Conservation (phyloP, 192 early-diverging fungal species). For the Linnemannia zychae region DNA sequence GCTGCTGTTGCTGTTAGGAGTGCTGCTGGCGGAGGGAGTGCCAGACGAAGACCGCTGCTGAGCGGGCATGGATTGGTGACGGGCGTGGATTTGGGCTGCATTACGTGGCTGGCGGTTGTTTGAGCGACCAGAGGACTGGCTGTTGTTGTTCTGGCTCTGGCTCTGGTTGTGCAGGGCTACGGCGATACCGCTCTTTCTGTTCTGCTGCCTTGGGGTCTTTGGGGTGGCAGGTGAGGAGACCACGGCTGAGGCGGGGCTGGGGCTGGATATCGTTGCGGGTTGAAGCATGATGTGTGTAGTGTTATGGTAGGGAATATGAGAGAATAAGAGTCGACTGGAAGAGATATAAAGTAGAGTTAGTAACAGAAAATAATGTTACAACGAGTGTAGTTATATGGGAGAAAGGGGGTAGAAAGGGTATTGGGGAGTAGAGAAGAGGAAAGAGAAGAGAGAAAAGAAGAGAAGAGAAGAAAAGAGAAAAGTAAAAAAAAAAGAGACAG, state of each 20-base stretch:
- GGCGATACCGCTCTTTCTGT: slow-evolving; percentile 32
- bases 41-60: slow-evolving; percentile 21
- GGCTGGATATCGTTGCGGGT: slow-evolving; percentile 15
- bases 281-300: slow-evolving; percentile 22
- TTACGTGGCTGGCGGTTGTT: slow-evolving; percentile 21
- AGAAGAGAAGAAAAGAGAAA: neutral
- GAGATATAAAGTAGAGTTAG: slow-evolving; percentile 2
- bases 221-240: slow-evolving; percentile 1
- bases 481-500: neutral
- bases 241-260: slow-evolving; percentile 1
- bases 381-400: too few species aligned
- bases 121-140: neutral
- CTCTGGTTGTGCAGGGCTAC: slow-evolving; percentile 22
- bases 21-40: slow-evolving; percentile 5
- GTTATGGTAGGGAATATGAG: neutral
- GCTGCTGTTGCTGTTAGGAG: neutral
- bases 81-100: slow-evolving; percentile 24
- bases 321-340: neutral
- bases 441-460: neutral
- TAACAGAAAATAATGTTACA: neutral
- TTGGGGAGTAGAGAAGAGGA: neutral
- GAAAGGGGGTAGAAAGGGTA: neutral
- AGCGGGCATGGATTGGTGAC: slow-evolving; percentile 37
- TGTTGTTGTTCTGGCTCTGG: slow-evolving; percentile 7
- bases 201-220: slow-evolving; percentile 4